Evolutionary conservation across 1,284 basidiomycete species (phyloP).

Genomic region (Gomphus bonarii): DNA sequence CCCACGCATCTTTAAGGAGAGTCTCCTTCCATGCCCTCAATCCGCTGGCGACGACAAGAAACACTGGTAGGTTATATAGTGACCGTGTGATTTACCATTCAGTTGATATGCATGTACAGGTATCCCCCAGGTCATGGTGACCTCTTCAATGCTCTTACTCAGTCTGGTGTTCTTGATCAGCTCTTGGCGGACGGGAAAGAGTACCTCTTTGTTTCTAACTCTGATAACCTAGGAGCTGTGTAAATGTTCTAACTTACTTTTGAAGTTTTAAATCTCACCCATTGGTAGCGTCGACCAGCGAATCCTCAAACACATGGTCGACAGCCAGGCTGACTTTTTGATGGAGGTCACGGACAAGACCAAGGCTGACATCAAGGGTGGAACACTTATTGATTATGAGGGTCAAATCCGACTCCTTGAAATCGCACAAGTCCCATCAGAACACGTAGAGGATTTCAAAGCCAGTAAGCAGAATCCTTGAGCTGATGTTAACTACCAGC

Average conservation of each 20-base stretch:
- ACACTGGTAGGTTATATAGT: slow-evolving; percentile 49
- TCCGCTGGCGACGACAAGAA: slow-evolving; percentile 87
- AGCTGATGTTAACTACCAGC: slow-evolving; percentile 14
- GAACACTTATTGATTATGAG: slow-evolving; percentile 96
- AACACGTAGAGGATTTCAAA: slow-evolving; percentile 99
- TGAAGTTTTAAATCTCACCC: neutral
- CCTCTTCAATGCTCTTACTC: slow-evolving; percentile 85
- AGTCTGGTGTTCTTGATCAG: slow-evolving; percentile 95
- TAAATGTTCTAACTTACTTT: slow-evolving; percentile 30
- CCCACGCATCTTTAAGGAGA: slow-evolving; percentile 95
- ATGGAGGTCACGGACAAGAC: slow-evolving; percentile 99
- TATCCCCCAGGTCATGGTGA: slow-evolving; percentile 99
- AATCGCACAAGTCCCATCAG: slow-evolving; percentile 96
- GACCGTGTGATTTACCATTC: neutral
- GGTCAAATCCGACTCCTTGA: slow-evolving; percentile 92
- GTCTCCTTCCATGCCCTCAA: slow-evolving; percentile 83
- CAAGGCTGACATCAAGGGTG: slow-evolving; percentile 99
- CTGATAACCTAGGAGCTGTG: slow-evolving; percentile 97
- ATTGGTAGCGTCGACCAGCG: slow-evolving; percentile 59
- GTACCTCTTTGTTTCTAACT: slow-evolving; percentile 99
- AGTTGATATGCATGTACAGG: slow-evolving; percentile 9
- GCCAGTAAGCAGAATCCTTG: slow-evolving; percentile 35
- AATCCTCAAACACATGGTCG: slow-evolving; percentile 87
- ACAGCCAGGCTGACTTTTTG: slow-evolving; percentile 81
- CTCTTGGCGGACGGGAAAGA: slow-evolving; percentile 94